Base-by-base conservation (phyloP, 768 basidiomycete species). In the Lactarius deliciosus region DNA sequence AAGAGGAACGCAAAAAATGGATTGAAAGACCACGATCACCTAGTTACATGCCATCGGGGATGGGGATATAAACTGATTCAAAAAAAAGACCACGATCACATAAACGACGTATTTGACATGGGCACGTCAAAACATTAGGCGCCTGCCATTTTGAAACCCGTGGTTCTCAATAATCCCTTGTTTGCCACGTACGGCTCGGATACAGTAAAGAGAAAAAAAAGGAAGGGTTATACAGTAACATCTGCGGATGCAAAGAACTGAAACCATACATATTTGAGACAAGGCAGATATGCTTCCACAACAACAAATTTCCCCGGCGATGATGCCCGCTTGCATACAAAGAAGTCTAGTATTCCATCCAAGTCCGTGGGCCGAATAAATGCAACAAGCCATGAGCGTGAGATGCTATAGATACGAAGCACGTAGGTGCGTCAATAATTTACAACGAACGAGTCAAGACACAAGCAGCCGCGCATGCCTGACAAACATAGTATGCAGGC, bases 341-440 rank as follows among this genome's bases (percentile, higher is more conserved):
- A 53, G n/a, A 54, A 58, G 30, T 62, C 25, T 22, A 13, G 7
- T 22, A 53, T 25, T 53, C 25, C 25, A 38, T 53, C 13, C 50
- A 25, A 38, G 45, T 66, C 60, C 65, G 65, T 63, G 61, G 47
- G 40, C 9, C 13, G 45, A 30, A 53, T 67, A 30, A 41, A 64
- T 50, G 25, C 13, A 43, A n/a, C 30, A 45, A 43, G 30, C 16
- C 22, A 64, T 28, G 63, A 45, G 34, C 60, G 64, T 45, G 41
- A 43, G 34, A 58, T 63, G 54, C 20, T 41, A 59, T 25, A 43
- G 38, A 40, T 40, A 28, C 40, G 32, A 16, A 54, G 61, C 47
- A 45, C 41, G 50, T 58, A 41, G 18, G 22, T 47, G 43, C 61
- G 57, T 59, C 57, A 50, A 67, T 18, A 57, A 55, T 47, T 32